A percentile compares a stretch with the other conserved stretches of the same genome.
Conservation (phyloP, 148 eudicot genomes). For the Rhododendron kiyosumense region DNA sequence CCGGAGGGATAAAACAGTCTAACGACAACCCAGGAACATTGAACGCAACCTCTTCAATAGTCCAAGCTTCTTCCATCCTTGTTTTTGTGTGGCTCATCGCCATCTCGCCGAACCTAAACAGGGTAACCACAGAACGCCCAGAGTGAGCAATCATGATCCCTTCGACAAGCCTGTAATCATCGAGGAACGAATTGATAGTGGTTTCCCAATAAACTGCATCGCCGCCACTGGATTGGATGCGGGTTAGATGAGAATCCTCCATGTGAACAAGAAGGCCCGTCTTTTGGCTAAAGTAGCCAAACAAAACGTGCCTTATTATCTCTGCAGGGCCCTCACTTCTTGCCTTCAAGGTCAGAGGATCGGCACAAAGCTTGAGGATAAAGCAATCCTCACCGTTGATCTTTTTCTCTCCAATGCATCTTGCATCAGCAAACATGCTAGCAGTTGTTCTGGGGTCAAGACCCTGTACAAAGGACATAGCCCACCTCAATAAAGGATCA, state of each 20-base stretch:
- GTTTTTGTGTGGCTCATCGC: slow-evolving; percentile 62
- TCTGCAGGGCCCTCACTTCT: slow-evolving; percentile 60
- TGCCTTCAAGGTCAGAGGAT: slow-evolving; percentile 43
- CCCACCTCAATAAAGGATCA: slow-evolving; percentile 1
- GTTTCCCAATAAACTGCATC: slow-evolving; percentile 59
- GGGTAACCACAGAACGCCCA: slow-evolving; percentile 49
- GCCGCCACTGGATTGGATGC: slow-evolving; percentile 47
- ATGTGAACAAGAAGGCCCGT: slow-evolving; percentile 48
- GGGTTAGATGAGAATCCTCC: slow-evolving; percentile 59
- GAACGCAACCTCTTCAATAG: slow-evolving; percentile 56
- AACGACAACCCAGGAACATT: slow-evolving; percentile 50
- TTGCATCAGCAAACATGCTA: slow-evolving; percentile 44
- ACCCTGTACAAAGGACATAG: slow-evolving; percentile 30
- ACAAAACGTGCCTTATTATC: slow-evolving; percentile 52
- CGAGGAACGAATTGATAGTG: slow-evolving; percentile 45
- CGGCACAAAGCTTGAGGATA: slow-evolving; percentile 48
- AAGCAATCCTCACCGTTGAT: slow-evolving; percentile 55
- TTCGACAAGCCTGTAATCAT: slow-evolving; percentile 47
- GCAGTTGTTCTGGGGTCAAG: slow-evolving; percentile 63
- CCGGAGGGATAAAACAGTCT: slow-evolving; percentile 56
- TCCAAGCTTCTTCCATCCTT: slow-evolving; percentile 59
- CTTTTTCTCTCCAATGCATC: slow-evolving; percentile 49
- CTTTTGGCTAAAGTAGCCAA: slow-evolving; percentile 55
- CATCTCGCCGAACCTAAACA: slow-evolving; percentile 49
- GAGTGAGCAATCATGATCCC: slow-evolving; percentile 59